These are phyloP conservation scores for Fusarium sp. DNA, from an alignment of 2,329 filamentous ascomycete genomes.

Conservation along the genomic window DNA sequence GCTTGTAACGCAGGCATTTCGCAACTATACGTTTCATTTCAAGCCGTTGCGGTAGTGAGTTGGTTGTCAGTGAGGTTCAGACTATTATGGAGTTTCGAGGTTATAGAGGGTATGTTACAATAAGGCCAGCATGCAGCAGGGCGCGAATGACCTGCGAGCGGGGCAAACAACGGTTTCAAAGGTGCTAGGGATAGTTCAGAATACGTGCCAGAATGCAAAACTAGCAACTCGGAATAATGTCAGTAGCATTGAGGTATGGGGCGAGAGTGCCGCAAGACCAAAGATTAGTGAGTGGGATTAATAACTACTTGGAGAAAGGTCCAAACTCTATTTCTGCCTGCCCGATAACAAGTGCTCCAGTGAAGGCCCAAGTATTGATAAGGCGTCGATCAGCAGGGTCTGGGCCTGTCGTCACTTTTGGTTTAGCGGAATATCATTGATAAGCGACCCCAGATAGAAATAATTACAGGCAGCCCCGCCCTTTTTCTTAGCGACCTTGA, in stretches of 20 bases:
- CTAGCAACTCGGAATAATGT: neutral
- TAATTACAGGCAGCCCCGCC: neutral
- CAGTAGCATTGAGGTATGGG: neutral
- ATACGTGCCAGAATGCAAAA: neutral
- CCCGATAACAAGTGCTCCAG: neutral
- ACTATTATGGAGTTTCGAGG: neutral
- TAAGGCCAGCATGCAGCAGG: no score
- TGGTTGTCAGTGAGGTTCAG: neutral
- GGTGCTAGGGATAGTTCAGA: neutral
- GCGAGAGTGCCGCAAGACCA: no score
- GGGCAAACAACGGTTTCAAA: neutral
- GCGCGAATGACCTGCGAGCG: neutral
- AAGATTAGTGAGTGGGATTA: neutral
- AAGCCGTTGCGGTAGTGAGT: rapidly evolving
- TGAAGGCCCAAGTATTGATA: neutral
- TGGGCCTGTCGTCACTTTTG: neutral
- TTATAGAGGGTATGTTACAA: no score
- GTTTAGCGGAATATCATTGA: neutral
- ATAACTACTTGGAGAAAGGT: neutral
- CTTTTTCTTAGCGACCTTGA: neutral
- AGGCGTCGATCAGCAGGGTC: neutral
- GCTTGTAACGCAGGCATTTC: neutral
- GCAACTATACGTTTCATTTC: neutral
- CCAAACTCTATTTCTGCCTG: neutral
- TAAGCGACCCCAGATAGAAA: neutral